These are phyloP conservation scores for Phytophthora sp. DNA, from an alignment of 352 stramenopile genomes.

Conservation along the genomic window DNA sequence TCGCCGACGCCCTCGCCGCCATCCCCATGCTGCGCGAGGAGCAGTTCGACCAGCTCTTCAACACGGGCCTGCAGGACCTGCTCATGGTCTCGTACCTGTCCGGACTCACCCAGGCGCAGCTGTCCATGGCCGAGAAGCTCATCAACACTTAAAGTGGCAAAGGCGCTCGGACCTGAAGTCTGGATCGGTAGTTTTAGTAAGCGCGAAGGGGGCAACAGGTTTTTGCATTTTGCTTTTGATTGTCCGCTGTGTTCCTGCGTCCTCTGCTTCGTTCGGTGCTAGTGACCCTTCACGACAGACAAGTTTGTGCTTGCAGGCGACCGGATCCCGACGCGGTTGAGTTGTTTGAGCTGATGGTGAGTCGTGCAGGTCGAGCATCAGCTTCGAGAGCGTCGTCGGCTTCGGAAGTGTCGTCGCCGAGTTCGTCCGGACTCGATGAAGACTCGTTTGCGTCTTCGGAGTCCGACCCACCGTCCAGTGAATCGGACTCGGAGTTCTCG, in stretches of 20 bases:
- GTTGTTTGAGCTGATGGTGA: constrained; percentile 4
- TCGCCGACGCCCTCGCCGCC: constrained; percentile 93
- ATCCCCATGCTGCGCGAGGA: constrained; percentile 94
- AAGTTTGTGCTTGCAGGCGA: constrained; percentile 10
- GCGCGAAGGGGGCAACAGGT: constrained; percentile 24
- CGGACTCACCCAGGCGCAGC: constrained; percentile 97
- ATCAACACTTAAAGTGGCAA: constrained; percentile 84
- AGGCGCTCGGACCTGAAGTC: constrained; percentile 11
- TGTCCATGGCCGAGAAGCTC: constrained; percentile 98
- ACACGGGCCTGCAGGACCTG: constrained; percentile 96
- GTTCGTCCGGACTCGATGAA: constrained; percentile 11
- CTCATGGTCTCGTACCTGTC: constrained; percentile 99
- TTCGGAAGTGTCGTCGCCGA: constrained; percentile 21
- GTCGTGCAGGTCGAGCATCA: not conserved
- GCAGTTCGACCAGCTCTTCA: constrained; percentile 97
- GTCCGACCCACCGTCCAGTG: constrained; percentile 3
- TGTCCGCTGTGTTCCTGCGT: not conserved
- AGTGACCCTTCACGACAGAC: constrained; percentile 26
- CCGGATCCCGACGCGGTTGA: not conserved
- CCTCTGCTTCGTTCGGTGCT: not conserved
- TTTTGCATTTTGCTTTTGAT: constrained; percentile 31
- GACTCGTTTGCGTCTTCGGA: constrained; percentile 16
- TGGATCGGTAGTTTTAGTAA: constrained; percentile 39
- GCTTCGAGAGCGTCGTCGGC: constrained; percentile 5
- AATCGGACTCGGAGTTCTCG: constrained; percentile 10